These are phyloP conservation scores for Lasiosphaeria hispida DNA, from an alignment of 495 filamentous ascomycete species.

Conservation along the genomic window DNA sequence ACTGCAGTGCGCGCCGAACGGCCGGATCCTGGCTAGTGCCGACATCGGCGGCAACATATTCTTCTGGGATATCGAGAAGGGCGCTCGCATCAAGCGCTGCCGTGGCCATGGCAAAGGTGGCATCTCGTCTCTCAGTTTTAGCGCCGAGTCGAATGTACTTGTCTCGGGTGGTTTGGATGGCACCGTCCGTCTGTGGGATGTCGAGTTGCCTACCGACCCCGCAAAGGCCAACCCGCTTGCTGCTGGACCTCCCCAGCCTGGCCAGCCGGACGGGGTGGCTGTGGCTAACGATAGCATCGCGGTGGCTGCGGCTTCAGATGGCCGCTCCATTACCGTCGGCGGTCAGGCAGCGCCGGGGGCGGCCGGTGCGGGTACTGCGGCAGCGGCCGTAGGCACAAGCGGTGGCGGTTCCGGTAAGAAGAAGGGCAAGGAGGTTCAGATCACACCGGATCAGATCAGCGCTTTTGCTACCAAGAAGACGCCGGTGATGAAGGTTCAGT, in stretches of 20 bases:
- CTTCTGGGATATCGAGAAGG: conserved; percentile 87
- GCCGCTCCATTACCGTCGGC: conserved; percentile 33
- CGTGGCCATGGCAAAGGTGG: conserved; percentile 91
- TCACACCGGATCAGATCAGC: conserved; percentile 88
- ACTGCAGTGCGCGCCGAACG: conserved; percentile 79
- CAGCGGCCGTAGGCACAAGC: conserved; percentile 36
- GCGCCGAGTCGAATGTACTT: conserved; percentile 81
- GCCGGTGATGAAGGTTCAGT: conserved; percentile 88
- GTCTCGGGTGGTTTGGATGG: conserved; percentile 88
- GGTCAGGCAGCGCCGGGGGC: conserved; percentile 33
- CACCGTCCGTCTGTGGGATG: conserved; percentile 91
- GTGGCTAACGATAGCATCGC: conserved; percentile 46
- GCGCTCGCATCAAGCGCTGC: conserved; percentile 82
- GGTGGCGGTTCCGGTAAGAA: conserved; percentile 63
- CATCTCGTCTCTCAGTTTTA: conserved; percentile 89
- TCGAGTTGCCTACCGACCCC: conserved; percentile 59
- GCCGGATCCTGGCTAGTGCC: conserved; percentile 82
- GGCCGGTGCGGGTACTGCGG: conserved; percentile 25
- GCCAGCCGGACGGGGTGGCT: conserved; percentile 53
- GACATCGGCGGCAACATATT: conserved; percentile 83
- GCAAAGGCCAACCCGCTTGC: conserved; percentile 35
- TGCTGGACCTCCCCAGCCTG: conserved; percentile 41
- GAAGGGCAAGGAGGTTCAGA: conserved; percentile 84
- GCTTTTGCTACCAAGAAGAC: conserved; percentile 95
- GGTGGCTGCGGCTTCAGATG: conserved; percentile 45